Base-by-base conservation (phyloP, 2,329 filamentous ascomycete species). In the Elsinoe perseae region DNA sequence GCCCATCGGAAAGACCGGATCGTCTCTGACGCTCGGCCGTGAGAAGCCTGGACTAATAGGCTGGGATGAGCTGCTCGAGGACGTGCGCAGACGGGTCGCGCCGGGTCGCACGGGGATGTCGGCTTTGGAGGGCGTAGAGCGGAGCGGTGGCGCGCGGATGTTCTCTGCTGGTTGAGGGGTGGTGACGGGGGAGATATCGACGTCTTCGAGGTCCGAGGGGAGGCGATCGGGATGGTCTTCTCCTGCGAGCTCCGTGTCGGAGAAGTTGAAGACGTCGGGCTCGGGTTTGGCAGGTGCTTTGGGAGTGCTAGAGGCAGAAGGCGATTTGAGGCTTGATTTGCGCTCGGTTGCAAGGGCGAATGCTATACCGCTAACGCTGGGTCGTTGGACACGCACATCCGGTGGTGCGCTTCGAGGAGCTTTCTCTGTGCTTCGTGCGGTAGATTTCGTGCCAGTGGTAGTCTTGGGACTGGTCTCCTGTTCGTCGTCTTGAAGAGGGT, bases 41-140 rank as follows among this genome's bases (percentile, higher is more conserved):
- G 66, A 61, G 57, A 69, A 70, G 27, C 68, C 68, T 1, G 68
- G 68, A 20, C 59, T 61, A 4, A 64, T 65, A 3, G 68, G 65
- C 54, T 69, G 68, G 60, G 36, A 62, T 48, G 54, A 57, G 43
- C 25, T 63, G 57, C 18, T 65, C 61, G 53, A 60, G 54, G 16
- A 68, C 58, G 48, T 61, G 56, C 57, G 64, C 60, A 57, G 62
- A 60, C 18, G 67, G 48, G 54, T 64, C 3, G 28, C 20, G 20
- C 25, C 27, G 16, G 48, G 28, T 38, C 48, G 48, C 2, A 32
- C 28, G 28, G 48, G 48, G 12, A 23, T 21, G 16, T 30, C 44
- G 6, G 25, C 14, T 10, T 34, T 50, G 18, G 44, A n/a, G 16
- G 44, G 27, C 12, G 25, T n/a, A 18, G 40, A 18, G 44, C 58